Base-by-base conservation (phyloP, 768 basidiomycete species). In the Collybia nuda region DNA sequence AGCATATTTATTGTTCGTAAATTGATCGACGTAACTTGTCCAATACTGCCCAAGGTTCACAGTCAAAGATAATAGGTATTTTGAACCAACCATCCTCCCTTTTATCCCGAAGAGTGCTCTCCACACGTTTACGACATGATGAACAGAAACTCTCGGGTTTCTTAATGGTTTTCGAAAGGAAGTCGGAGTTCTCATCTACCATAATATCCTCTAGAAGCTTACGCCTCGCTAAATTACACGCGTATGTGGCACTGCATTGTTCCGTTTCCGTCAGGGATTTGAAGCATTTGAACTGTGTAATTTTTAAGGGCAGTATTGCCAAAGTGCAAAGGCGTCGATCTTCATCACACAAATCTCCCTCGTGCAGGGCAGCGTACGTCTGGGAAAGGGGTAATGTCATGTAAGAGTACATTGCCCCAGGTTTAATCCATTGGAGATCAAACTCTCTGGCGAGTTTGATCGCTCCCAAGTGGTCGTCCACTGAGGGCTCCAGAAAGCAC, bases 401-500 rank as follows among this genome's bases (percentile, higher is more conserved):
- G 29, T 22, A 38, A 14, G 8, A 22, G 24, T 54, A 54, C 19
- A 54, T 32, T 11, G 53, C 53, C 35, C 42, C 46, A 11, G 53
- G 53, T 11, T 26, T 42, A 35, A 54, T 49, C 53, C 48, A 54
- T 8, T 47, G 22, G 5, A 54, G 40, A 17, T 50, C 39, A 19
- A 50, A 45, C 14, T 40, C 17, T 24, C 48, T n/a, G 6, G 53
- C 47, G 7, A 54, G 18, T 19, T 36, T 29, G 29, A 54, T 35
- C 6, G 44, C 42, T 11, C 7, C 26, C 11, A 50, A 21, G 32
- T 54, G 48, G 19, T 54, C 48, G 2, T 15, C 17, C 5, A 35
- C n/a, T 18, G 22, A 12, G 3, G 38, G 21, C 7, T 19, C 21
- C 17, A 44, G 35, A 38, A 48, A 45, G 5, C 45, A 21, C 6